Evolutionary conservation across 2,329 filamentous ascomycete genomes (phyloP).

Genomic region (Xylariaceae sp.): DNA sequence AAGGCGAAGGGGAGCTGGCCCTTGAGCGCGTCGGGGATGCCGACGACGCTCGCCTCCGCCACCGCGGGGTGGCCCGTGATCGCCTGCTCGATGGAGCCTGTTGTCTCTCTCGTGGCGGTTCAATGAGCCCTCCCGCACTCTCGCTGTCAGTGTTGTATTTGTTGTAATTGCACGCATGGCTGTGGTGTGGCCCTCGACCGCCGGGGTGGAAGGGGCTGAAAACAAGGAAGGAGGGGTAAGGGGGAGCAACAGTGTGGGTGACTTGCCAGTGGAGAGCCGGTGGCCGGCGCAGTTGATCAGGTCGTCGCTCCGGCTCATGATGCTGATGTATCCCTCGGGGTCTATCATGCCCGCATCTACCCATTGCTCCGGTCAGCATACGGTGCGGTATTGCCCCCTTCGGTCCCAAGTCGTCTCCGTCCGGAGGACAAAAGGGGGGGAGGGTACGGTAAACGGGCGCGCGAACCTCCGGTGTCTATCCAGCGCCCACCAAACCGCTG

Average conservation of each 20-base stretch:
- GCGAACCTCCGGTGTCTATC: constrained; percentile 67
- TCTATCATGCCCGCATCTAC: constrained; percentile 79
- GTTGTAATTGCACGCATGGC: no score
- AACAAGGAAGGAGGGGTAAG: no score
- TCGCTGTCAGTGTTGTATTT: no score
- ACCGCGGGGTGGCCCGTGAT: constrained; percentile 73
- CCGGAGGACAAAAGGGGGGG: no score
- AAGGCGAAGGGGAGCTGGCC: constrained; percentile 91
- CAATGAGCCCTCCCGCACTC: no score
- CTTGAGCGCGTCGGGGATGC: constrained; percentile 78
- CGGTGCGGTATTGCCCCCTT: no score
- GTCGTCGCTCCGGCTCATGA: constrained; percentile 67
- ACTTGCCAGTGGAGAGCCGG: constrained; percentile 73
- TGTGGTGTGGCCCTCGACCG: no score
- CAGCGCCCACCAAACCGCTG: constrained; percentile 74
- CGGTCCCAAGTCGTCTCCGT: no score
- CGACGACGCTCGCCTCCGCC: constrained; percentile 79
- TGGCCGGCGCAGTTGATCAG: constrained; percentile 96
- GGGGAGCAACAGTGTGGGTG: background rate
- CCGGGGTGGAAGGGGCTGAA: no score
- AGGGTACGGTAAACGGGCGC: background rate
- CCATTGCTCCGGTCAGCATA: constrained; percentile 1
- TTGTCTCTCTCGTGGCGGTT: no score
- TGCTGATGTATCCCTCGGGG: constrained; percentile 57
- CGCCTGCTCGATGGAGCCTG: constrained; percentile 83